A percentile compares a stretch with the other conserved stretches of the same genome.
phyloP scores from a whole-genome alignment of 352 stramenopile species.

The Phytopythium ostracodes region DNA sequence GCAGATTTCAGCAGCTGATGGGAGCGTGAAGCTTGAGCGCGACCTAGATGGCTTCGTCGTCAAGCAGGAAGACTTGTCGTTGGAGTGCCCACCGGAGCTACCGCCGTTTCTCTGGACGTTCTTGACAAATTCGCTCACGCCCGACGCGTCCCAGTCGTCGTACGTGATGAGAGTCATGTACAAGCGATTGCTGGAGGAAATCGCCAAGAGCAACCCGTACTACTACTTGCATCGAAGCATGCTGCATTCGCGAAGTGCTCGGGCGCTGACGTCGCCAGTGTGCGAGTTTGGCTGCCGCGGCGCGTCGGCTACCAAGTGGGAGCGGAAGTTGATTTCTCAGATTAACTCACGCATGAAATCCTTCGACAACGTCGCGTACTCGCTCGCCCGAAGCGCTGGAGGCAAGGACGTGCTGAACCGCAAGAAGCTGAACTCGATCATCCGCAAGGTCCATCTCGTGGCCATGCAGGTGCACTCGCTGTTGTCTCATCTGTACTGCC shows the following conservation, averaged over 20 bases:
- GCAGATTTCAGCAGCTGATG: neutral
- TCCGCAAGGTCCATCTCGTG: constrained; percentile 73
- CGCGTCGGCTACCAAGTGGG: constrained; percentile 49
- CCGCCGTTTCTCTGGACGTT: constrained; percentile 37
- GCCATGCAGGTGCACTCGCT: constrained; percentile 72
- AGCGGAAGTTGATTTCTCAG: constrained; percentile 67
- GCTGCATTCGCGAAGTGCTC: constrained; percentile 10
- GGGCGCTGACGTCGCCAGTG: neutral
- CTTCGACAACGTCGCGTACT: constrained; percentile 73
- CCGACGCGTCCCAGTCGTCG: constrained; percentile 41
- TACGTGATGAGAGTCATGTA: constrained; percentile 63
- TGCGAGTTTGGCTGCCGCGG: constrained; percentile 60
- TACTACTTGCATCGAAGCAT: constrained; percentile 48
- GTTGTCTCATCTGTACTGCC: constrained; percentile 64
- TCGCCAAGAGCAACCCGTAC: constrained; percentile 65
- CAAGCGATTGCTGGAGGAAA: constrained; percentile 55
- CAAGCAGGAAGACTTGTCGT: constrained; percentile 23
- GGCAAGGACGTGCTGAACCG: constrained; percentile 60
- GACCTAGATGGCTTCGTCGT: constrained; percentile 16
- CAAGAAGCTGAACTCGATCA: constrained; percentile 83
- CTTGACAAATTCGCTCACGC: constrained; percentile 34
- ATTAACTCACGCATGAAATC: constrained; percentile 80
- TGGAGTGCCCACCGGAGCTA: constrained; percentile 20
- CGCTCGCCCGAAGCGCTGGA: constrained; percentile 49
- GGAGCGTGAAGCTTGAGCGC: constrained; percentile 18